Percentiles rank a stretch among this genome's conserved stretches.
phyloP scores from a whole-genome alignment of 1,284 basidiomycete species.

The Fomitiporia mediterranea region DNA sequence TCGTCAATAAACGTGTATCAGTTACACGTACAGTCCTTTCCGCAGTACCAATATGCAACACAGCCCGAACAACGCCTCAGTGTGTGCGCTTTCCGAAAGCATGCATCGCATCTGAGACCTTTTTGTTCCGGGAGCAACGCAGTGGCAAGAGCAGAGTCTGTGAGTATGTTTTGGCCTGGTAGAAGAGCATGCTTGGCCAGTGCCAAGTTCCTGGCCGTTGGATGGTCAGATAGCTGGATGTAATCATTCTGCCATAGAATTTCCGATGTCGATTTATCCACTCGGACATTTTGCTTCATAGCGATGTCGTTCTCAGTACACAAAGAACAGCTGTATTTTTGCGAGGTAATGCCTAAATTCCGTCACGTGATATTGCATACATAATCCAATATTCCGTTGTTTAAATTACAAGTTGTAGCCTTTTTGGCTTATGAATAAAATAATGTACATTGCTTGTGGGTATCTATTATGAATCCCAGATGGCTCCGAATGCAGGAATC shows the following conservation, averaged over 20 bases:
- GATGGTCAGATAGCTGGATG: conserved; percentile 38
- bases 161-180: conserved; percentile 45
- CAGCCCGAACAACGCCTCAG: conserved; percentile 54
- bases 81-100: conserved; percentile 39
- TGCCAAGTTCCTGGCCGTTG: conserved; percentile 46
- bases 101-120: conserved; percentile 59
- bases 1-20: background rate
- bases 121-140: conserved; percentile 54
- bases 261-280: background rate
- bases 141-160: conserved; percentile 39
- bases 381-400: background rate
- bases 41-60: conserved; percentile 68
- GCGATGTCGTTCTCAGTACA: too few relatives aligned
- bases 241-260: conserved; percentile 6
- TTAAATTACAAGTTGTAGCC: background rate
- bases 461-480: conserved; percentile 44
- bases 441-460: background rate
- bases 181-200: conserved; percentile 36
- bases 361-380: background rate
- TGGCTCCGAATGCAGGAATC: conserved; percentile 56
- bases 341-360: too few relatives aligned
- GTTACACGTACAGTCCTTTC: conserved; percentile 45
- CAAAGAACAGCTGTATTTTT: too few relatives aligned
- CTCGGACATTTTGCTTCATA: background rate
- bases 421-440: background rate